Percentiles rank a stretch among this genome's conserved stretches.
These are phyloP conservation scores for Ophiostoma angusticollis DNA, from an alignment of 2,329 filamentous ascomycete genomes.

Conservation along the genomic window DNA sequence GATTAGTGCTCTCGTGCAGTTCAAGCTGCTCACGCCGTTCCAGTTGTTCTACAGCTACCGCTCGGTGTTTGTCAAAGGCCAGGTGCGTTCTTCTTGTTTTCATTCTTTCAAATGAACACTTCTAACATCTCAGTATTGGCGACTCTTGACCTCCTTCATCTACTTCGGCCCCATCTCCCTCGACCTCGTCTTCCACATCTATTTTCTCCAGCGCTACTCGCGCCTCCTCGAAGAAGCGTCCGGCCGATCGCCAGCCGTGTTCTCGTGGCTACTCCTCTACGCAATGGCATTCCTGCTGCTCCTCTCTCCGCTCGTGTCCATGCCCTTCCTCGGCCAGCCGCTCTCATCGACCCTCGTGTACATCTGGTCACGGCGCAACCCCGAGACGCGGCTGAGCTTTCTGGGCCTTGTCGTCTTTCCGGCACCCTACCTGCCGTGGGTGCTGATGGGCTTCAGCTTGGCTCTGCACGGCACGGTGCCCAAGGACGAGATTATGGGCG, in stretches of 20 bases:
- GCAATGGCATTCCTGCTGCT: constrained; percentile 66
- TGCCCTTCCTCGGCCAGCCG: constrained; percentile 89
- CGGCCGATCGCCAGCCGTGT: constrained; percentile 81
- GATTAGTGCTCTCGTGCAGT: constrained; percentile 83
- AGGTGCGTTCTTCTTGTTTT: constrained; percentile 44
- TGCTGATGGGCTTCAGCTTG: constrained; percentile 82
- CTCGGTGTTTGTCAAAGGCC: constrained; percentile 79
- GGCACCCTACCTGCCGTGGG: constrained; percentile 91
- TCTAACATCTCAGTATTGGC: constrained; percentile 62
- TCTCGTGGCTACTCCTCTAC: constrained; percentile 88
- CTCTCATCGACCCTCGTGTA: constrained; percentile 90
- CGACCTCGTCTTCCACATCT: constrained; percentile 93
- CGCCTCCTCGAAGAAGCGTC: constrained; percentile 89
- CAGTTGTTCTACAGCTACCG: constrained; percentile 96
- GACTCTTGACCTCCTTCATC: constrained; percentile 87
- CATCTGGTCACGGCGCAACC: constrained; percentile 93
- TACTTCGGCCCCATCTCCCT: constrained; percentile 93
- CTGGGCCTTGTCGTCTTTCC: constrained; percentile 82
- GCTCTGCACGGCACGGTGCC: constrained; percentile 82
- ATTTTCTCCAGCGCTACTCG: constrained; percentile 94
- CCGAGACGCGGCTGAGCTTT: constrained; percentile 79
- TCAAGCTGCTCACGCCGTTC: constrained; percentile 80
- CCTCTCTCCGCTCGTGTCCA: constrained; percentile 74
- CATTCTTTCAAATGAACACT: background rate
- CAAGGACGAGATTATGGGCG: constrained; percentile 92